Evolutionary conservation across 2,329 filamentous ascomycete species (phyloP).

Genomic region (Aspergillus fructus): DNA sequence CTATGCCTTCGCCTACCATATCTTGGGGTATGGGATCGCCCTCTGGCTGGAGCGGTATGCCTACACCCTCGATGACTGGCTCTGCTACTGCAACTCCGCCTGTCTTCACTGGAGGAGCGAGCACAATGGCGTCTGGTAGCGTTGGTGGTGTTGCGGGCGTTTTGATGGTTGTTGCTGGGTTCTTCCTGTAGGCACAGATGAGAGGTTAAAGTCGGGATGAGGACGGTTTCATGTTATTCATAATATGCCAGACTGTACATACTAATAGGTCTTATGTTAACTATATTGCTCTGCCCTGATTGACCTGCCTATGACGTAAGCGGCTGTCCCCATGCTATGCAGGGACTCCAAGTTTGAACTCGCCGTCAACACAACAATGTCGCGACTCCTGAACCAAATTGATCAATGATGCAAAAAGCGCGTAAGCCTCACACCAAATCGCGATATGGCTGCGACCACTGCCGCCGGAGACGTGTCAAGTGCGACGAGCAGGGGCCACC

Average conservation of each 20-base stretch:
- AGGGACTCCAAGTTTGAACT: no score
- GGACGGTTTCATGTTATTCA: no score
- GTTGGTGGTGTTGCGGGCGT: neutral
- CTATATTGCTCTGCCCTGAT: no score
- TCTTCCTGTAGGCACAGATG: neutral
- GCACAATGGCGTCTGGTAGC: neutral
- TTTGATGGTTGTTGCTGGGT: neutral
- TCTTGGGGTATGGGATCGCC: neutral
- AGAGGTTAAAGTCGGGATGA: no score
- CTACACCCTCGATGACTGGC: neutral
- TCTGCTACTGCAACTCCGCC: neutral
- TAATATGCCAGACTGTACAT: no score
- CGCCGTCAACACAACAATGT: no score
- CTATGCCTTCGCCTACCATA: neutral
- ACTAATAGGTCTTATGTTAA: no score
- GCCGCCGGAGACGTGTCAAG: conserved; percentile 17
- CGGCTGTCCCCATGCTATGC: no score
- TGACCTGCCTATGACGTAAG: no score
- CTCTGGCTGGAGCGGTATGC: neutral
- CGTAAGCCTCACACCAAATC: conserved; percentile 24
- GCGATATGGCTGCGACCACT: conserved; percentile 25
- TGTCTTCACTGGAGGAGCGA: neutral
- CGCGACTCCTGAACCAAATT: no score
- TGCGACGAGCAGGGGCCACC: conserved; percentile 34
- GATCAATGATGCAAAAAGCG: no score